phyloP scores from a whole-genome alignment of 768 basidiomycete genomes.

The Candolleomyces eurysporus region DNA sequence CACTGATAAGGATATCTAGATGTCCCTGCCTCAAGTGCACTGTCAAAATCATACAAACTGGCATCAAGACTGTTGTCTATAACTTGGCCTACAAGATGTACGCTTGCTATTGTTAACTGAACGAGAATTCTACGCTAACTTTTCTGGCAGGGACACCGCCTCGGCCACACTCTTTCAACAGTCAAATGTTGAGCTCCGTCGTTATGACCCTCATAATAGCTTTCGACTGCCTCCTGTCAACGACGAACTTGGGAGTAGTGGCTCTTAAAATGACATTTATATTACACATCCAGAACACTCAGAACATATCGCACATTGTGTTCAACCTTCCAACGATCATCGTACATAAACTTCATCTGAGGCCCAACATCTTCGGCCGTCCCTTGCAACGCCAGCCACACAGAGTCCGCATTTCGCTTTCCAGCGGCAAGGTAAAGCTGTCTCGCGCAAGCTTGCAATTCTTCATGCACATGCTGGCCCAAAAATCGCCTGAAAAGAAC shows the following conservation, averaged over 20 bases:
- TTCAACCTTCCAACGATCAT: slow-evolving; percentile 63
- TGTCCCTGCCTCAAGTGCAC: slow-evolving; percentile 97
- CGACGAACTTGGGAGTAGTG: slow-evolving; percentile 17
- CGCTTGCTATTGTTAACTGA: not conserved
- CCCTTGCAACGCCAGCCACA: slow-evolving; percentile 74
- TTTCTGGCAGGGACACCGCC: slow-evolving; percentile 66
- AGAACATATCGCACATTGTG: slow-evolving; percentile 39
- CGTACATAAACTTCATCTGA: slow-evolving; percentile 48
- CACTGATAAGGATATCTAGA: slow-evolving; percentile 37
- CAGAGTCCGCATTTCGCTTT: slow-evolving; percentile 69
- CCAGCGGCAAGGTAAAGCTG: slow-evolving; percentile 62
- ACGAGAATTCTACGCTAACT: slow-evolving; percentile 2
- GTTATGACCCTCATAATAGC: slow-evolving; percentile 52
- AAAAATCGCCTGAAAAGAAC: slow-evolving; percentile 78
- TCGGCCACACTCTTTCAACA: slow-evolving; percentile 76
- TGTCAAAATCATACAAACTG: slow-evolving; percentile 95
- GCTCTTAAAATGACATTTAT: slow-evolving; percentile 1
- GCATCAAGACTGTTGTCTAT: slow-evolving; percentile 90
- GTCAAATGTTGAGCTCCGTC: slow-evolving; percentile 79
- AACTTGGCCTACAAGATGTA: slow-evolving; percentile 95
- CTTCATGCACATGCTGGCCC: slow-evolving; percentile 60
- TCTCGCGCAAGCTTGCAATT: slow-evolving; percentile 67
- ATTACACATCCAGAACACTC: slow-evolving; percentile 8
- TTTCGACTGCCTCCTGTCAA: slow-evolving; percentile 24
- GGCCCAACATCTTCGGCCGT: slow-evolving; percentile 45